Evolutionary conservation across 1,139 yeast species (phyloP), one percentile per base, ranked within the genome.

Genomic region (Zhuliangozyma parablackwelliae): DNA sequence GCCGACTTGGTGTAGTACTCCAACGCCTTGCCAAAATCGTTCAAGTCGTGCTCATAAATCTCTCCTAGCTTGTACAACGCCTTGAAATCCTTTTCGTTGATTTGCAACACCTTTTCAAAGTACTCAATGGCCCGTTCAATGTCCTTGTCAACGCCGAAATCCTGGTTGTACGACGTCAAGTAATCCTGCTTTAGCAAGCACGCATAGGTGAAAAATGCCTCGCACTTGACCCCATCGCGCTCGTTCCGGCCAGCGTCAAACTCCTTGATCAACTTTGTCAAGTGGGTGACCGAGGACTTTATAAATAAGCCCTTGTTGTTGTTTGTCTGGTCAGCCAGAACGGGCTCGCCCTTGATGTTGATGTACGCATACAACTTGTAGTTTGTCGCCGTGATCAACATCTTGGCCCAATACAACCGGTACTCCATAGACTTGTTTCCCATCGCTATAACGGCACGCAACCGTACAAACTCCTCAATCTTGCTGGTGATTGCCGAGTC

Each of bases 341-440:
- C 53, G 11, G 57, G 56, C 40, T 69, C 73, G 20, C 77, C 77
- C 51, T 66, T 68, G 39, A 71, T 68, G 47, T 67, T 70, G 39
- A 71, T 63, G 43, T 62, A 69, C 7, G 67, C 56, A 45, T 65
- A 70, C 26, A 71, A 56, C 45, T 63, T 61, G 47, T 52, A 61
- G 47, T 68, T 69, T 28, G 69, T 62, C 10, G 75, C 72, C 25
- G 51, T 49, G 29, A 71, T 60, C 46, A 71, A 57, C 72, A 65
- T 66, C 44, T 67, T 66, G 27, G 65, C 61, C 77, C 77, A 71
- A 47, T 61, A 58, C 35, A 69, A 54, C 36, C 76, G 54, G 49
- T 57, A 69, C 40, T 69, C 75, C 33, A 61, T 54, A 1, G 72
- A 53, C 48, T 71, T 71, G 43, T 69, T 69, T 13, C 77, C 76